phyloP scores from a whole-genome alignment of 2,329 filamentous ascomycete species.

The Pestalotiopsis sp. region DNA sequence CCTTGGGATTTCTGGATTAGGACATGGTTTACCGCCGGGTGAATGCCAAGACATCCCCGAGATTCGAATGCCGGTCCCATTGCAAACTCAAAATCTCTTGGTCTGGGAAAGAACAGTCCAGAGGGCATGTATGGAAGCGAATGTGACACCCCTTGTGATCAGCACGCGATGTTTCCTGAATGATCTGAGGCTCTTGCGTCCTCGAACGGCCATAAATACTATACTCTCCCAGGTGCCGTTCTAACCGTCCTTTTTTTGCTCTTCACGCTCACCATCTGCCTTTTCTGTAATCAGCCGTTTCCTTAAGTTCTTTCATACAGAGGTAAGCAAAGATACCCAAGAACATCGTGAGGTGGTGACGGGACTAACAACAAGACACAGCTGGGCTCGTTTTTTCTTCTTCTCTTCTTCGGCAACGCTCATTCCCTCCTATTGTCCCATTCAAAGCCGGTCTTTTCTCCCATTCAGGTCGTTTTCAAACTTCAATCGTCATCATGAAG shows the following conservation, averaged over 20 bases:
- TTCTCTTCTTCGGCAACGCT: not conserved
- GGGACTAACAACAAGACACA: not conserved
- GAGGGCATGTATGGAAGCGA: not conserved
- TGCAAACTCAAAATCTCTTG: not conserved
- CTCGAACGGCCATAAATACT: conserved; percentile 9
- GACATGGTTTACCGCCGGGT: not conserved
- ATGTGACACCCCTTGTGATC: not conserved
- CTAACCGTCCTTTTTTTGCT: not conserved
- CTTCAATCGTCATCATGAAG: conserved; percentile 15
- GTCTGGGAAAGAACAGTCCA: not conserved
- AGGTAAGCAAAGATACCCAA: not conserved
- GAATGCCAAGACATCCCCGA: not conserved
- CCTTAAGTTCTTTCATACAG: conserved; percentile 7
- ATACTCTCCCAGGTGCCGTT: conserved; percentile 7
- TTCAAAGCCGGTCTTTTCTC: not conserved
- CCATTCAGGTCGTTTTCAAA: not conserved
- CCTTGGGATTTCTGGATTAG: not conserved
- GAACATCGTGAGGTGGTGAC: not conserved
- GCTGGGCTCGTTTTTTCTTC: conserved; percentile 1
- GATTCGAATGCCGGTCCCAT: not conserved
- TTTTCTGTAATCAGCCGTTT: not conserved
- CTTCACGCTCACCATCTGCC: not conserved
- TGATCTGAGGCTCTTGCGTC: not conserved
- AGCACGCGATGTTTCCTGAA: not conserved
- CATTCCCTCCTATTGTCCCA: not conserved